phyloP scores from a whole-genome alignment of 2,329 filamentous ascomycete species.

The Aspergillus terreus region DNA sequence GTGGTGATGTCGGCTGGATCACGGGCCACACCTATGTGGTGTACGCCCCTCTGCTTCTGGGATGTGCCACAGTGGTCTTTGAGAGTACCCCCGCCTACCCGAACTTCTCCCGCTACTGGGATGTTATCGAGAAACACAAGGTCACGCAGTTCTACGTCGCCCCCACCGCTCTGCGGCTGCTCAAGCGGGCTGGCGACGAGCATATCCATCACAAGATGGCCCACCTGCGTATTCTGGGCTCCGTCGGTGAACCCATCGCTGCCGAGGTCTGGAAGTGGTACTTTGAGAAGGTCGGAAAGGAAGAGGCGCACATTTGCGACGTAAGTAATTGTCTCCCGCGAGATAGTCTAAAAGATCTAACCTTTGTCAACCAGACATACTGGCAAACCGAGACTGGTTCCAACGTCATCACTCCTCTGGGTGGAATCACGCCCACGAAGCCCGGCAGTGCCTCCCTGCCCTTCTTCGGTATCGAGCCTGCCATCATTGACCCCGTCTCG shows the following conservation, averaged over 20 bases:
- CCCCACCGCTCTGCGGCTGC: slow-evolving; percentile 82
- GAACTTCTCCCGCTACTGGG: slow-evolving; percentile 98
- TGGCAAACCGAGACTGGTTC: slow-evolving; percentile 99
- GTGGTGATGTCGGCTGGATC: slow-evolving; percentile 98
- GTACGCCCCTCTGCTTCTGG: slow-evolving; percentile 88
- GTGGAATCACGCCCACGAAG: slow-evolving; percentile 92
- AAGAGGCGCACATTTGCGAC: slow-evolving; percentile 89
- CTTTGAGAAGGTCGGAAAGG: slow-evolving; percentile 88
- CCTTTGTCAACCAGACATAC: slow-evolving; percentile 66
- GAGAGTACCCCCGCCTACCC: slow-evolving; percentile 97
- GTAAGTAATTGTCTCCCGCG: slow-evolving; percentile 55
- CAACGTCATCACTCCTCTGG: slow-evolving; percentile 89
- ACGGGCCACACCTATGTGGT: slow-evolving; percentile 98
- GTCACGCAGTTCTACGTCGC: slow-evolving; percentile 99
- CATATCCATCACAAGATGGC: slow-evolving; percentile 89
- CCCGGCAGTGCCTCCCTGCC: slow-evolving; percentile 92
- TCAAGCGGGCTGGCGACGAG: slow-evolving; percentile 93
- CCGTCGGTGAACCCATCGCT: slow-evolving; percentile 95
- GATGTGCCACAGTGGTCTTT: slow-evolving; percentile 92
- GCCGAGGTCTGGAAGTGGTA: slow-evolving; percentile 99
- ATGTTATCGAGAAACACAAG: slow-evolving; percentile 90
- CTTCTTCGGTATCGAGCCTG: slow-evolving; percentile 97
- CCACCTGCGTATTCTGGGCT: slow-evolving; percentile 82
- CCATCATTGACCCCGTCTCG: slow-evolving; percentile 93
- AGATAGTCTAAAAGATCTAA: slow-evolving; percentile 8